A percentile compares a stretch with the other conserved stretches of the same genome.
phyloP scores from a whole-genome alignment of 78 protist genomes.

The Dictyostelium purpureum region DNA sequence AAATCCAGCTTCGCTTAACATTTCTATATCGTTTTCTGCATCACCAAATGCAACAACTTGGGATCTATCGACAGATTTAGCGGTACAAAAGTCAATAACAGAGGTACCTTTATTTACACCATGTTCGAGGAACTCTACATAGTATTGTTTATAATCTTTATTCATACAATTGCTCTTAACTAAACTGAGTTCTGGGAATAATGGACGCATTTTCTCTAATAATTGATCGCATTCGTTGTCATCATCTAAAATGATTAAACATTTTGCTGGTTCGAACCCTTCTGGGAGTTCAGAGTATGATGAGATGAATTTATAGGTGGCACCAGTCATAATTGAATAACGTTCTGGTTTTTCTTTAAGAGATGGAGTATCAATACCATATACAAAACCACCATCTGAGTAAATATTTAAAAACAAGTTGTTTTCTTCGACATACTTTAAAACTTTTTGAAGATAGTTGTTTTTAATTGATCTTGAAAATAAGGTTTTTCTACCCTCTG shows the following conservation, averaged over 20 bases:
- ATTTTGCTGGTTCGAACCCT: constrained; percentile 13
- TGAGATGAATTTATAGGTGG: constrained; percentile 16
- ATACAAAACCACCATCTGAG: constrained; percentile 30
- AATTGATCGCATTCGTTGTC: constrained; percentile 31
- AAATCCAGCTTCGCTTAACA: constrained; percentile 28
- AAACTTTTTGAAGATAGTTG: neutral
- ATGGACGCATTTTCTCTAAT: constrained; percentile 8
- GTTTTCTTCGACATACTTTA: constrained; percentile 30
- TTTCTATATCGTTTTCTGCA: constrained; percentile 70
- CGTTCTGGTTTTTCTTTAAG: neutral
- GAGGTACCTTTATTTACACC: constrained; percentile 53
- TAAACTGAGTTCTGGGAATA: constrained; percentile 16
- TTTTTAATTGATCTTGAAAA: neutral
- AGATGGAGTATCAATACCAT: neutral
- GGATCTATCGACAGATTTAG: neutral
- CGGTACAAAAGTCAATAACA: constrained; percentile 9
- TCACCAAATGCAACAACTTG: constrained; percentile 68
- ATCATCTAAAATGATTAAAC: constrained; percentile 35
- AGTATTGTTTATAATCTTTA: constrained; percentile 43
- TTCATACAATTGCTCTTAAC: constrained; percentile 55
- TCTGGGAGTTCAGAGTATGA: neutral
- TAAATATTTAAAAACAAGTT: constrained; percentile 42
- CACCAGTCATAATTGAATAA: constrained; percentile 60
- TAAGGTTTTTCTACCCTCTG: constrained; percentile 7
- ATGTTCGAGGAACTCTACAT: constrained; percentile 31